phyloP scores from a whole-genome alignment of 331 rosid genomes.

The Rosa hybrid region DNA sequence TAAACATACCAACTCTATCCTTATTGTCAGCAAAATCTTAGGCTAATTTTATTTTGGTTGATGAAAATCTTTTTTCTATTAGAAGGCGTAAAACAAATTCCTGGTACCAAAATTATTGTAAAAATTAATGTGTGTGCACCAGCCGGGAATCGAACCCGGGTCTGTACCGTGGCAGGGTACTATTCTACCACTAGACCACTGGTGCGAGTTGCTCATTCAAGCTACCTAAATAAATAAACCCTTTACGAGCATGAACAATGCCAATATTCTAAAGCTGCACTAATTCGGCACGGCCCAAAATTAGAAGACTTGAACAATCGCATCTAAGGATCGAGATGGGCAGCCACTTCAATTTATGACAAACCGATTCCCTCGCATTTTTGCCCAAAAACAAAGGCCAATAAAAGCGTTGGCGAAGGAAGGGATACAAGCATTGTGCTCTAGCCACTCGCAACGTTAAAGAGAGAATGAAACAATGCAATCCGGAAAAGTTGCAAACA shows the following conservation, averaged over 20 bases:
- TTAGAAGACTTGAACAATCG: background rate
- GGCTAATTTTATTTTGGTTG: too few species aligned
- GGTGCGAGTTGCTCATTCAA: slow-evolving; percentile 15
- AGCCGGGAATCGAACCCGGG: slow-evolving; percentile 68
- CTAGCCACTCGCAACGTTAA: background rate
- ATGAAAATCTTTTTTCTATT: too few species aligned
- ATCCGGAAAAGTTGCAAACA: background rate
- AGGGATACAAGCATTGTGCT: background rate
- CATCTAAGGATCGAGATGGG: background rate
- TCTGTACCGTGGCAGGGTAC: slow-evolving; percentile 53
- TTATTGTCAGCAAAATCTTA: too few species aligned
- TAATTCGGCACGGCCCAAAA: too few species aligned
- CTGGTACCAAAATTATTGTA: background rate
- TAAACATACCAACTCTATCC: too few species aligned
- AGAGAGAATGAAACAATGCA: background rate
- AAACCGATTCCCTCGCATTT: too few species aligned
- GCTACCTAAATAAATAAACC: background rate
- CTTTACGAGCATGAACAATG: too few species aligned
- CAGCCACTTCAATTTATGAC: background rate
- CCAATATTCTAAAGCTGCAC: too few species aligned
- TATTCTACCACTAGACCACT: slow-evolving; percentile 57
- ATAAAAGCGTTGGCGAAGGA: background rate
- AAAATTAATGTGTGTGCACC: slow-evolving; percentile 18
- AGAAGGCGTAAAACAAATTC: too few species aligned
- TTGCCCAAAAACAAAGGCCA: background rate